Percentiles rank a stretch among this genome's conserved stretches.
Conservation (phyloP, 306 rosid genomes). For the Trifolium subterraneum region DNA sequence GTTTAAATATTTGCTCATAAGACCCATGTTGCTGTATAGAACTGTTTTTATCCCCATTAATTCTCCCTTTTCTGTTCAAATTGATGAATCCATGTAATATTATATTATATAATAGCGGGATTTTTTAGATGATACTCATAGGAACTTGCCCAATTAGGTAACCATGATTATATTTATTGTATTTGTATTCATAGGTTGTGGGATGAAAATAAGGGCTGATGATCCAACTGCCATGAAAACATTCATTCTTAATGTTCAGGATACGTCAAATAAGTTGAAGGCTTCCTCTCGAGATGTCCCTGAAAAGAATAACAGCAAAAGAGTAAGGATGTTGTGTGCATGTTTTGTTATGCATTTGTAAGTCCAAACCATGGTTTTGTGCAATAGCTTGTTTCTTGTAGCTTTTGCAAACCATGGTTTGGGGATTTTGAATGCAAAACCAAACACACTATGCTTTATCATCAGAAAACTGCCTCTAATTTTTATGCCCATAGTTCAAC, state of each 20-base stretch:
- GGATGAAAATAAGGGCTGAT: constrained; percentile 94
- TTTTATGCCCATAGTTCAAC: constrained; percentile 23
- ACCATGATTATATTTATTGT: constrained; percentile 19
- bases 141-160: constrained; percentile 20
- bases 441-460: constrained; percentile 2
- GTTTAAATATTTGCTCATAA: too few species aligned
- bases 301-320: constrained; percentile 60
- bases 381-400: constrained; percentile 1
- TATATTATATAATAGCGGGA: constrained; percentile 1
- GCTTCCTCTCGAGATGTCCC: constrained; percentile 55
- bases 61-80: constrained; percentile 7
- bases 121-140: constrained; percentile 21
- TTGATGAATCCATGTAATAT: background rate
- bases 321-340: constrained; percentile 61
- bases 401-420: constrained; percentile 10
- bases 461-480: constrained; percentile 10
- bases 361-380: constrained; percentile 1
- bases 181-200: constrained; percentile 69
- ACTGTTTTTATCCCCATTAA: background rate
- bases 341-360: constrained; percentile 15
- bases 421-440: background rate
- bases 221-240: constrained; percentile 87
- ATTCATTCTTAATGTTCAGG: constrained; percentile 76
- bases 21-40: background rate
- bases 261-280: constrained; percentile 72